Evolutionary conservation across 2,329 filamentous ascomycete species (phyloP), one percentile per base, ranked within the genome.

Genomic region (Apiospora aurea): DNA sequence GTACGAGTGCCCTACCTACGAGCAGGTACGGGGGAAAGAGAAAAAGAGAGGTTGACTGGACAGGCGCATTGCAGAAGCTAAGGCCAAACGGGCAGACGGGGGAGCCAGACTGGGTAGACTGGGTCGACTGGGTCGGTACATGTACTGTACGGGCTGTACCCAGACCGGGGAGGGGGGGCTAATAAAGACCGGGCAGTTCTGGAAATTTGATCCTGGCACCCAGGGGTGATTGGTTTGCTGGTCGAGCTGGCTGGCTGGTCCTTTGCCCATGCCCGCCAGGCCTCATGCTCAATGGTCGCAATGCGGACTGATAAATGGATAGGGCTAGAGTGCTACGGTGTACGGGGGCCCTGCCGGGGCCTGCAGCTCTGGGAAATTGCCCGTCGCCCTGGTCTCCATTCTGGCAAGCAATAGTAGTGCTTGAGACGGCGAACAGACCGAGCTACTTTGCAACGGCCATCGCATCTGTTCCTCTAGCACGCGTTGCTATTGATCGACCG

Each of bases 171-270:
- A 26, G 66, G 43, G 64, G 64, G 38, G 64, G 34, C 24, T 47
- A 68, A 47, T 68, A 4, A 67, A 44, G 66, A 68, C 43, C 47
- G 57, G 57, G 57, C 38, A 64, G 34, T n/a, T 41, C 57, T 64
- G 57, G 57, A 64, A 64, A 64, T 64, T 68, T 46, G 66, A 34
- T 46, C 44, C n/a, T 68, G 46, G 66, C 66, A 68, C 26, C 66
- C 41, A 47, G 66, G 66, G 44, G 66, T 43, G 44, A 46, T 68
- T 68, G 66, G 66, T 47, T 46, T n/a, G 26, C 26, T 41, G 26
- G 26, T 64, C 57, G 26, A 10, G 24, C 13, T 29, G 24, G n/a
- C n/a, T n/a, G n/a, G n/a, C 29, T 29, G 24, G n/a, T 61, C 21
- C 57, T 41, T 64, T 64, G 57, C 29, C 57, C 34, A 64, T 41